phyloP scores from a whole-genome alignment of 192 early-diverging fungal species.

The Rhizophagus clarus region DNA sequence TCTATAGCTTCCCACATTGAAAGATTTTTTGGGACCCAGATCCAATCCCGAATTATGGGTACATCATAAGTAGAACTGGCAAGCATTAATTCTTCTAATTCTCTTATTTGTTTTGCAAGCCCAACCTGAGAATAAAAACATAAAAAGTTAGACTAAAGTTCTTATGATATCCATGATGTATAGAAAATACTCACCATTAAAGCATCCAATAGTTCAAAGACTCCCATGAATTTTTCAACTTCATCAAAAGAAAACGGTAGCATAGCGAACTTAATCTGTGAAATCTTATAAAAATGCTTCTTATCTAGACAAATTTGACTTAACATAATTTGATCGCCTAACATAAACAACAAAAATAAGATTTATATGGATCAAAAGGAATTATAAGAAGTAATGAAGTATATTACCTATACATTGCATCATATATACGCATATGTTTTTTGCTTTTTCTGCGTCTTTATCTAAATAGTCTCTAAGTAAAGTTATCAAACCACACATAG shows the following conservation, averaged over 20 bases:
- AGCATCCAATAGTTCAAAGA: slow-evolving; percentile 32
- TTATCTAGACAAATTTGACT: neutral
- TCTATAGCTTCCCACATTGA: slow-evolving; percentile 16
- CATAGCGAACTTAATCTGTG: neutral
- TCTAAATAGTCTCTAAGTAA: slow-evolving; percentile 20
- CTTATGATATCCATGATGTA: neutral
- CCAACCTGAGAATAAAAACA: slow-evolving; percentile 28
- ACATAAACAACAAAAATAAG: slow-evolving; percentile 17
- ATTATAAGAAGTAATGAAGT: neutral
- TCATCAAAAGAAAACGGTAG: slow-evolving; percentile 25
- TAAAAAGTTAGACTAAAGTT: slow-evolving; percentile 25
- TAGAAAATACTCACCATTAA: slow-evolving; percentile 24
- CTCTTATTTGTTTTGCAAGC: slow-evolving; percentile 18
- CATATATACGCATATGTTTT: slow-evolving; percentile 18
- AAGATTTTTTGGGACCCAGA: slow-evolving; percentile 23
- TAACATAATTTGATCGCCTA: slow-evolving; percentile 21
- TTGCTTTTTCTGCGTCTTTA: slow-evolving; percentile 17
- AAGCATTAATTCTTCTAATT: slow-evolving; percentile 20
- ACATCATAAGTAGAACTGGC: neutral
- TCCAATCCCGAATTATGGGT: slow-evolving; percentile 31
- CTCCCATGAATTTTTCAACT: slow-evolving; percentile 26
- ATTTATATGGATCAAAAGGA: slow-evolving; percentile 14
- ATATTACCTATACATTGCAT: slow-evolving; percentile 32
- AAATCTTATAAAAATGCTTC: slow-evolving; percentile 23
- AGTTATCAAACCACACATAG: slow-evolving; percentile 27